Conservation (phyloP, 129 eudicot species). For the Silybum marianum region DNA sequence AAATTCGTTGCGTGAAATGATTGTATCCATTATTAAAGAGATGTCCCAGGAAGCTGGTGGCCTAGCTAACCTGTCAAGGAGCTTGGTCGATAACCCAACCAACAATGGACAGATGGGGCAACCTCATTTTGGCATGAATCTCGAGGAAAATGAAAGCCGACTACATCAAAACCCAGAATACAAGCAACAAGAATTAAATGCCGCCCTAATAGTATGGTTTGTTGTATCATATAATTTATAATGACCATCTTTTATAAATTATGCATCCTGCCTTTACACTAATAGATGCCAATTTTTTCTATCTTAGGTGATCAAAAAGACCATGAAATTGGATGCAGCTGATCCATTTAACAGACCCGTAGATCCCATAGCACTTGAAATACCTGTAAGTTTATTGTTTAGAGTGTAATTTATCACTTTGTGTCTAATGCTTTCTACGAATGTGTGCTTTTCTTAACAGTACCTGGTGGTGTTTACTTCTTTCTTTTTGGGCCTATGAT, state of each 20-base stretch:
- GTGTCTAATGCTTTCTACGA: neutral
- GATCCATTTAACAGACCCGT: conserved; percentile 82
- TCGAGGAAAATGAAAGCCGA: conserved; percentile 36
- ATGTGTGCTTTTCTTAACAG: neutral
- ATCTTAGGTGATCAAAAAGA: conserved; percentile 61
- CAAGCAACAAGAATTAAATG: conserved; percentile 57
- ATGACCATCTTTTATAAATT: neutral
- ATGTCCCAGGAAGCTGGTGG: conserved; percentile 45
- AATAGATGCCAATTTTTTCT: neutral
- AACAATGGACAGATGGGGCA: conserved; percentile 34
- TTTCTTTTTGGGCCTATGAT: neutral
- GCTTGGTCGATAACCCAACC: conserved; percentile 48
- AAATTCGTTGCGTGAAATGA: conserved; percentile 49
- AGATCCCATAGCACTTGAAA: conserved; percentile 72
- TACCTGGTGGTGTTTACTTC: neutral
- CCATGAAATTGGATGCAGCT: conserved; percentile 84
- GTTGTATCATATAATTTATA: neutral
- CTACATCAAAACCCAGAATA: conserved; percentile 41
- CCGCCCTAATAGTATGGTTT: conserved; percentile 60
- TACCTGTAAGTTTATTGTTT: conserved; percentile 59
- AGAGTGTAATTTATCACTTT: neutral
- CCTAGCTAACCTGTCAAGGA: conserved; percentile 53
- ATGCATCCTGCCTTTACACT: neutral
- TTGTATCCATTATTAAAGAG: conserved; percentile 39
- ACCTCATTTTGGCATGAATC: conserved; percentile 39